These are phyloP conservation scores for Plasmodium gaboni DNA, from an alignment of 169 alveolate genomes.

Conservation along the genomic window DNA sequence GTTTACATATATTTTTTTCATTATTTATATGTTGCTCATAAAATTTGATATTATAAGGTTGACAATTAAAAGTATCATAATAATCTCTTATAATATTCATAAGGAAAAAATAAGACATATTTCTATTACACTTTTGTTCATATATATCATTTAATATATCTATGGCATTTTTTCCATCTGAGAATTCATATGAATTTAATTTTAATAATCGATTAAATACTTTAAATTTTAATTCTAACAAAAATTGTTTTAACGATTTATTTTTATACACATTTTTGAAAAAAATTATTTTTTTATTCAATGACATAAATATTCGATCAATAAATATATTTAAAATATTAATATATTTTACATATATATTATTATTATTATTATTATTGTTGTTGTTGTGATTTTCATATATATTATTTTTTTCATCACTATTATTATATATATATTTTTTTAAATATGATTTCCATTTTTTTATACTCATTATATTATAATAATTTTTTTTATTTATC, in stretches of 20 bases:
- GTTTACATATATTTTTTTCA: not conserved
- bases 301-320: constrained; percentile 22
- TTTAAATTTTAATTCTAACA: constrained; percentile 34
- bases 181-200: constrained; percentile 52
- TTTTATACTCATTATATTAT: not conserved
- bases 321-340: constrained; percentile 25
- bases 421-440: not conserved
- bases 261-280: constrained; percentile 14
- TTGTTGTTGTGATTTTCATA: too few relatives aligned
- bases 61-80: constrained; percentile 21
- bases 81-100: constrained; percentile 23
- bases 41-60: constrained; percentile 17
- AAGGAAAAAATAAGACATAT: constrained; percentile 33
- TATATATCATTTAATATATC: constrained; percentile 36
- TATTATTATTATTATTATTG: too few relatives aligned
- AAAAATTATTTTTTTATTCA: constrained; percentile 60
- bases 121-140: constrained; percentile 30
- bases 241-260: not conserved
- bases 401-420: not conserved
- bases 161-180: constrained; percentile 36
- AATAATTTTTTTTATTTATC: not conserved
- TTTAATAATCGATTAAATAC: constrained; percentile 55
- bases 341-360: not conserved
- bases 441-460: not conserved
- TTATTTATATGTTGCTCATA: not conserved